Evolutionary conservation across 768 basidiomycete species (phyloP).

Genomic region (Scleroderma bovista): DNA sequence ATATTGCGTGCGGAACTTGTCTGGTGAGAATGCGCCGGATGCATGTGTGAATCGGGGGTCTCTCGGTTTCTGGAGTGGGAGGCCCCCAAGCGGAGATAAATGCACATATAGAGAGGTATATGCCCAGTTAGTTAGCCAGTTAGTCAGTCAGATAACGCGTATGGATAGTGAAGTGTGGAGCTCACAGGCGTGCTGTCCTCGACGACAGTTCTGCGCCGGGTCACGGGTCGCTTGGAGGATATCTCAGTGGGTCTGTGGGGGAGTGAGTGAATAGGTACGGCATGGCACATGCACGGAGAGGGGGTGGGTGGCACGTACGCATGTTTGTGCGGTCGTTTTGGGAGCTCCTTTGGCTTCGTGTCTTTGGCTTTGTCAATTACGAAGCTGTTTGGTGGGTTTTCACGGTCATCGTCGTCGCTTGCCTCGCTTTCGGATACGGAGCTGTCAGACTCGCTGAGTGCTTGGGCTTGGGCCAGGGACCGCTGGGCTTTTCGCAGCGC

Average conservation of each 20-base stretch:
- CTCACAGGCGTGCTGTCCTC: constrained; percentile 63
- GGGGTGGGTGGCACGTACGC: constrained; percentile 54
- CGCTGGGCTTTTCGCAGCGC: constrained; percentile 60
- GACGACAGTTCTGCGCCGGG: constrained; percentile 62
- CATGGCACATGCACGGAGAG: background rate
- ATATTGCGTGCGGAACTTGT: constrained; percentile 68
- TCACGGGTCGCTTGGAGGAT: constrained; percentile 81
- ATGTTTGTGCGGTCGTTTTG: constrained; percentile 73
- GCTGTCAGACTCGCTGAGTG: constrained; percentile 36
- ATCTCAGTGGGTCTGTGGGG: constrained; percentile 65
- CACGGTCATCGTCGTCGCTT: constrained; percentile 8
- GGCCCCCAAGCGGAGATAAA: background rate
- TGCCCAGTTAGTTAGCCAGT: too few species aligned
- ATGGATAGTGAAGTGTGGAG: constrained; percentile 1
- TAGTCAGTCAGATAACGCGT: background rate
- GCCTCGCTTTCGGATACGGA: constrained; percentile 16
- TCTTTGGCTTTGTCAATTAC: constrained; percentile 31
- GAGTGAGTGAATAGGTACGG: background rate
- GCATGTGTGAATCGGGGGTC: constrained; percentile 84
- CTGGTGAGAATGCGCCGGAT: constrained; percentile 59
- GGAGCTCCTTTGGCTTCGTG: constrained; percentile 41
- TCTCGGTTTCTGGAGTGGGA: constrained; percentile 53
- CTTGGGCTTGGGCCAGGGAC: constrained; percentile 40
- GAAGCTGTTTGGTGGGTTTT: constrained; percentile 4
- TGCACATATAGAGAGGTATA: too few species aligned